These are phyloP conservation scores for Hippophae gyantsensis DNA, from an alignment of 306 rosid species.

Conservation along the genomic window DNA sequence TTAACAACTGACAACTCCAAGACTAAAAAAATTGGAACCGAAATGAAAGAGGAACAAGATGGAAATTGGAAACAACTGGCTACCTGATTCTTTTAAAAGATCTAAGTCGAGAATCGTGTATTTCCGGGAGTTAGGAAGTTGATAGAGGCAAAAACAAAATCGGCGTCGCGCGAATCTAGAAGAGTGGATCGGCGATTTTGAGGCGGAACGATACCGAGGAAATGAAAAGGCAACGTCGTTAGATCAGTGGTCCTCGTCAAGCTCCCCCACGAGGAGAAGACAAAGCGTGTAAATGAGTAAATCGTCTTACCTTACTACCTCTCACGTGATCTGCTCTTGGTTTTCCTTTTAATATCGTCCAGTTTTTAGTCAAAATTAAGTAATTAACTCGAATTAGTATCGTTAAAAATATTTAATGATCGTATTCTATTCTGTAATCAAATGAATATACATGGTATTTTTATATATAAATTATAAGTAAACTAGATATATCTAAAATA, in stretches of 20 bases:
- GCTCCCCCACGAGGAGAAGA: constrained; percentile 3
- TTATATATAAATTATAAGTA: too few species aligned
- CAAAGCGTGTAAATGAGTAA: constrained; percentile 11
- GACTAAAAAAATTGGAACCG: neutral
- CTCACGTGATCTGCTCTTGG: constrained; percentile 15
- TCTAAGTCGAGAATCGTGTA: neutral
- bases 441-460: too few species aligned
- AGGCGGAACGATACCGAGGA: constrained; percentile 34
- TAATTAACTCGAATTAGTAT: too few species aligned
- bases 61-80: neutral
- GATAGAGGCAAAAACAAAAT: neutral
- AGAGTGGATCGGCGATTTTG: constrained; percentile 31
- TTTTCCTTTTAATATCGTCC: neutral
- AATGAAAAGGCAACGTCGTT: constrained; percentile 37
- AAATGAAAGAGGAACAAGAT: neutral
- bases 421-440: too few species aligned
- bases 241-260: constrained; percentile 26
- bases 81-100: constrained; percentile 9
- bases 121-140: neutral
- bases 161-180: constrained; percentile 19
- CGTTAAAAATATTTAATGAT: too few species aligned
- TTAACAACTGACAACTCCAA: neutral
- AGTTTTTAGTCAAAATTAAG: too few species aligned
- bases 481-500: too few species aligned
- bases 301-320: neutral